A percentile compares a stretch with the other conserved stretches of the same genome.
These are phyloP conservation scores for Rhodotorula mucilaginosa DNA, from an alignment of 1,284 basidiomycete genomes.

Conservation along the genomic window DNA sequence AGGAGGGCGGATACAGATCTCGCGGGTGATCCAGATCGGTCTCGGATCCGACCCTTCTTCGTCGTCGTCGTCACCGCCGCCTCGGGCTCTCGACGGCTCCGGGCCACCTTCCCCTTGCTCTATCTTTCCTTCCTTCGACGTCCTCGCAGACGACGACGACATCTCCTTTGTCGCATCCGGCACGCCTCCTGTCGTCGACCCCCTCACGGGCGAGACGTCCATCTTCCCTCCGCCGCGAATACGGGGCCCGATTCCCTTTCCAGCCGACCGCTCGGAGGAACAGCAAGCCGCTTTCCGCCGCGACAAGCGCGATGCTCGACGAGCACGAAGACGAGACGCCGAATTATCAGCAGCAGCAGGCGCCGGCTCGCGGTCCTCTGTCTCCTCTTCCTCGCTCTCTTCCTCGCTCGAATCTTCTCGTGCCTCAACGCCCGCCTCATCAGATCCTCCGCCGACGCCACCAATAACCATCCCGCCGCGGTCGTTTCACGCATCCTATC, in stretches of 20 bases:
- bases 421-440: neutral
- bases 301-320: constrained; percentile 30
- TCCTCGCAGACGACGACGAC: constrained; percentile 56
- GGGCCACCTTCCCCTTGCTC: neutral
- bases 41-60: neutral
- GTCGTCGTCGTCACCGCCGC: neutral
- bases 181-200: neutral
- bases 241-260: constrained; percentile 12
- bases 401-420: neutral
- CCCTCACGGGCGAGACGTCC: neutral
- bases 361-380: neutral
- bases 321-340: neutral
- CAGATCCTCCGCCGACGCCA: neutral
- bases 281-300: constrained; percentile 30
- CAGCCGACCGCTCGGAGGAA: constrained; percentile 20
- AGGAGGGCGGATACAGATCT: constrained; percentile 47
- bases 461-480: constrained; percentile 5
- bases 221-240: constrained; percentile 5
- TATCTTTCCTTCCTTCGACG: constrained; percentile 19
- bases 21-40: constrained; percentile 31
- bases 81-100: neutral
- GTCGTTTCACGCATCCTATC: neutral
- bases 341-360: neutral
- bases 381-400: neutral
- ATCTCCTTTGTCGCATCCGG: constrained; percentile 56